Percentiles rank a stretch among this genome's conserved stretches.
These are phyloP conservation scores for Boletus tylopilopsis DNA, from an alignment of 768 basidiomycete species.

Conservation along the genomic window DNA sequence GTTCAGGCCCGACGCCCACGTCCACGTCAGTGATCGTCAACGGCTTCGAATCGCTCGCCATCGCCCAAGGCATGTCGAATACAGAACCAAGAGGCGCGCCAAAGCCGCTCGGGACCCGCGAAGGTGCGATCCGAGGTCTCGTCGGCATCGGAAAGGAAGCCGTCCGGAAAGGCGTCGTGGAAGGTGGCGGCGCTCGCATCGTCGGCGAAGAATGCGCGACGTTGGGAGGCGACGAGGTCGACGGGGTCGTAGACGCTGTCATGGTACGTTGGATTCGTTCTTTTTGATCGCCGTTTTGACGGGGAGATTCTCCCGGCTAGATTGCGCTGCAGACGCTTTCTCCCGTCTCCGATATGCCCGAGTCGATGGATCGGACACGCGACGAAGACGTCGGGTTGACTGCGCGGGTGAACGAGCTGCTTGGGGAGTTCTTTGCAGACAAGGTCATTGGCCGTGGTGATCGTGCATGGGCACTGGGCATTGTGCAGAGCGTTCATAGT, in stretches of 20 bases:
- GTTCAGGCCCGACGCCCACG: conserved; percentile 6
- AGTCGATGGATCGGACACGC: conserved; percentile 48
- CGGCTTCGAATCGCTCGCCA: conserved; percentile 26
- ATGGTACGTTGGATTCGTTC: conserved; percentile 44
- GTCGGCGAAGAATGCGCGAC: conserved; percentile 62
- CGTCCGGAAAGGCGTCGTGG: conserved; percentile 75
- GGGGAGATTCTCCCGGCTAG: conserved; percentile 30
- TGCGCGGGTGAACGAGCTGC: conserved; percentile 44
- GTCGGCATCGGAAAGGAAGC: conserved; percentile 84
- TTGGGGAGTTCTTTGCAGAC: conserved; percentile 64
- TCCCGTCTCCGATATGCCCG: conserved; percentile 54
- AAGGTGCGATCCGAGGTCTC: conserved; percentile 87
- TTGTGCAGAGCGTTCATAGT: conserved; percentile 37
- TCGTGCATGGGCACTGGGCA: conserved; percentile 59
- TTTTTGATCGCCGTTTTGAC: neutral
- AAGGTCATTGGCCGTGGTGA: conserved; percentile 46
- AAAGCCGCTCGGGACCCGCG: conserved; percentile 78
- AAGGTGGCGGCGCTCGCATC: conserved; percentile 73
- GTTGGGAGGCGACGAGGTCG: conserved; percentile 30
- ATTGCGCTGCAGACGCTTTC: conserved; percentile 60
- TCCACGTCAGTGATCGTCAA: conserved; percentile 19
- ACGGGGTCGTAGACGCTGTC: conserved; percentile 53
- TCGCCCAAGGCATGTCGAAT: conserved; percentile 28
- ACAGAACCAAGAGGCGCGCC: conserved; percentile 36
- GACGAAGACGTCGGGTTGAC: conserved; percentile 47